phyloP scores from a whole-genome alignment of 768 basidiomycete species.

The Mycena galopus region DNA sequence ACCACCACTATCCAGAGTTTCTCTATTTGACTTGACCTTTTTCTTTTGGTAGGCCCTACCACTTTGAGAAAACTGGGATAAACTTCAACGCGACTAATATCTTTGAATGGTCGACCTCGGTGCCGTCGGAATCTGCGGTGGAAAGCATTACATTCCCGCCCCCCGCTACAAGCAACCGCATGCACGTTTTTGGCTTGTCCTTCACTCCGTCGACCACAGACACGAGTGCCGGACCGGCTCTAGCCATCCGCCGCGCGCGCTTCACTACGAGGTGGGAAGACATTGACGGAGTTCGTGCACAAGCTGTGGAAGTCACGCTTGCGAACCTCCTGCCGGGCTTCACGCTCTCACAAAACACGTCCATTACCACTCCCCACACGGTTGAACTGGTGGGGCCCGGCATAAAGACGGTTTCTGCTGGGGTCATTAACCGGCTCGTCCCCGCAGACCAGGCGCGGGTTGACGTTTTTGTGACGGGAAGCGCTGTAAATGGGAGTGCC shows the following conservation, averaged over 20 bases:
- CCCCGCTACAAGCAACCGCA: constrained; percentile 44
- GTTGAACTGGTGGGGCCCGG: constrained; percentile 54
- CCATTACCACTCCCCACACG: constrained; percentile 49
- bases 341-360: constrained; percentile 42
- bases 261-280: constrained; percentile 64
- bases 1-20: neutral
- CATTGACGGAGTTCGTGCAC: constrained; percentile 52
- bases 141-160: constrained; percentile 60
- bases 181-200: constrained; percentile 62
- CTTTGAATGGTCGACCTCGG: constrained; percentile 58
- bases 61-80: constrained; percentile 53
- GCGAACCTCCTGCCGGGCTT: constrained; percentile 61
- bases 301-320: constrained; percentile 65
- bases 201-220: constrained; percentile 48
- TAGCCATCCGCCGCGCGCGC: constrained; percentile 57
- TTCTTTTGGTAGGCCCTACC: constrained; percentile 54
- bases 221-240: constrained; percentile 39
- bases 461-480: constrained; percentile 61
- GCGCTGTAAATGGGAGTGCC: constrained; percentile 43
- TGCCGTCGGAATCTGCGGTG: constrained; percentile 56
- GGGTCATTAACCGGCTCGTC: constrained; percentile 59
- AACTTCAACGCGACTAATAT: constrained; percentile 60
- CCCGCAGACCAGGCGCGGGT: constrained; percentile 64
- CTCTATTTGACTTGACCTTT: constrained; percentile 4
- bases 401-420: constrained; percentile 58